Conservation (phyloP, 2,329 filamentous ascomycete species). For the Ophiostoma ulmi region DNA sequence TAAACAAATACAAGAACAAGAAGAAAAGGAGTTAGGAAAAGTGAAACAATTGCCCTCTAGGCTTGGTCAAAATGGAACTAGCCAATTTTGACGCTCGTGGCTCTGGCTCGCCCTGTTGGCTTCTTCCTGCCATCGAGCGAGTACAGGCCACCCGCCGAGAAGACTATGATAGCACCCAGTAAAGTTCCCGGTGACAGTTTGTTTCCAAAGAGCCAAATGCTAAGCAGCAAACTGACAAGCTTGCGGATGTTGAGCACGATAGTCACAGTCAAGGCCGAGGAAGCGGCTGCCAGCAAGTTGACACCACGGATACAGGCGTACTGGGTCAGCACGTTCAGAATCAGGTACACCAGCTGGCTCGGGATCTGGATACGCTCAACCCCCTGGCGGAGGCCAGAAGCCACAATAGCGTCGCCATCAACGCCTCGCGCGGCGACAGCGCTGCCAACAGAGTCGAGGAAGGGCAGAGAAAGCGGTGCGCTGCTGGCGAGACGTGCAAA, state of each 20-base stretch:
- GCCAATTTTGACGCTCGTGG: conserved; percentile 31
- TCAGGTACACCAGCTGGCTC: conserved; percentile 65
- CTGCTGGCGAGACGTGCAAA: conserved; percentile 60
- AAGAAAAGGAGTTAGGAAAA: neutral
- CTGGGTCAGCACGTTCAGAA: conserved; percentile 79
- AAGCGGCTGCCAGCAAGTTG: conserved; percentile 83
- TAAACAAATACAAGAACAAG: neutral
- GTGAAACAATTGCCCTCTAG: too few species aligned
- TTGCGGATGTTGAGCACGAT: conserved; percentile 96
- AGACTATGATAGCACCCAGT: conserved; percentile 77
- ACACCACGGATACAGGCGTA: conserved; percentile 94
- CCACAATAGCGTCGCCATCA: conserved; percentile 30
- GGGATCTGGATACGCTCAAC: conserved; percentile 48
- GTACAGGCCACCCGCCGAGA: conserved; percentile 85
- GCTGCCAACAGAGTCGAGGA: conserved; percentile 25
- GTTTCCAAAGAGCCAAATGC: conserved; percentile 93
- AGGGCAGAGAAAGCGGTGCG: conserved; percentile 50
- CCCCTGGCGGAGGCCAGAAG: conserved; percentile 38
- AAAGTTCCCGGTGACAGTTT: conserved; percentile 69
- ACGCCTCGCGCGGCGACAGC: neutral
- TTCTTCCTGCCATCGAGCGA: conserved; percentile 61
- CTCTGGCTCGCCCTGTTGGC: conserved; percentile 32
- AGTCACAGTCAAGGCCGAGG: conserved; percentile 88
- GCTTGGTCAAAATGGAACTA: neutral
- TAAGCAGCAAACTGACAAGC: conserved; percentile 81